These are phyloP conservation scores for Solanum hybrid DNA, from an alignment of 305 asterid genomes.

Conservation along the genomic window DNA sequence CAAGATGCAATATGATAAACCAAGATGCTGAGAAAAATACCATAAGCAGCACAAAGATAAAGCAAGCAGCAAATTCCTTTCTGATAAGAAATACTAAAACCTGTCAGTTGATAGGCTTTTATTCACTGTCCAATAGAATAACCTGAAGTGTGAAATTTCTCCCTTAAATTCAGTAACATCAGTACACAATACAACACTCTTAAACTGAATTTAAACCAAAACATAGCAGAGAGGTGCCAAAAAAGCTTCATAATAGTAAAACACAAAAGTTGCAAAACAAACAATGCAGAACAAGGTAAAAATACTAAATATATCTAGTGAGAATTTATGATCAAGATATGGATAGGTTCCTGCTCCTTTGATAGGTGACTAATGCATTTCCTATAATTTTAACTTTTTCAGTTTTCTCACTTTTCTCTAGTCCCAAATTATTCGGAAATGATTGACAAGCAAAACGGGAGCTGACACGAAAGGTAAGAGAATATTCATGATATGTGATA, in stretches of 20 bases:
- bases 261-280: background rate
- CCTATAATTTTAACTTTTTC: background rate
- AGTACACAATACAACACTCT: background rate
- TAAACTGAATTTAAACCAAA: background rate
- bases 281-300: background rate
- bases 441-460: background rate
- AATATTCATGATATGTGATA: background rate
- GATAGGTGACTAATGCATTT: background rate
- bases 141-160: background rate
- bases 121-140: constrained; percentile 1
- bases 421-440: background rate
- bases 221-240: background rate
- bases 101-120: constrained; percentile 21
- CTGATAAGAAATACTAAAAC: constrained; percentile 39
- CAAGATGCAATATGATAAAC: constrained; percentile 42
- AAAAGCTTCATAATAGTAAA: background rate
- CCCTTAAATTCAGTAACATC: background rate
- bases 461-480: background rate
- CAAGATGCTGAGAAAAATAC: constrained; percentile 43
- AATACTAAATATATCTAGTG: background rate
- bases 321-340: background rate
- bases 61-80: constrained; percentile 52
- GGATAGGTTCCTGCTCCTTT: background rate
- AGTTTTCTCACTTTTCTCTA: background rate
- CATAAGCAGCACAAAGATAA: constrained; percentile 46